Conservation (phyloP, 2,329 filamentous ascomycete genomes). For the Pseudogymnoascus sp. region DNA sequence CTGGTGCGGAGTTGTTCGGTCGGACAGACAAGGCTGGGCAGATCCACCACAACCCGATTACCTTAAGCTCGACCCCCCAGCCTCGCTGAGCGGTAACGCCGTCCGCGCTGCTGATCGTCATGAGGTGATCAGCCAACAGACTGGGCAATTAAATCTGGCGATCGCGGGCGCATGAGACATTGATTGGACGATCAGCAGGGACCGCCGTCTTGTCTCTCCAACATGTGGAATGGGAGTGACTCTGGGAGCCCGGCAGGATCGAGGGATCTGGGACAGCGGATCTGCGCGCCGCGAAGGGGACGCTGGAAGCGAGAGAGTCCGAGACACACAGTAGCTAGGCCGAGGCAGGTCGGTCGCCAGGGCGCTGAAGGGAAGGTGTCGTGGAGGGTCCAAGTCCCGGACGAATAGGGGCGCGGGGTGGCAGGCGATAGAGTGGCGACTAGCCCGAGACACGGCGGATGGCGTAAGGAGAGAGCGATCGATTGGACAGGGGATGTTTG, state of each 20-base stretch:
- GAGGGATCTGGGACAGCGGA: neutral
- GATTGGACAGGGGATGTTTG: slow-evolving; percentile 4
- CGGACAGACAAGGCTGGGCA: neutral
- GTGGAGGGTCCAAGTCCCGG: slow-evolving; percentile 4
- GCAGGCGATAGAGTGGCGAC: neutral
- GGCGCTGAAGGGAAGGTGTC: neutral
- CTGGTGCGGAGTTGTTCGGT: neutral
- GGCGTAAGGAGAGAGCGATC: neutral
- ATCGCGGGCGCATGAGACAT: neutral
- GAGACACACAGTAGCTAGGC: neutral
- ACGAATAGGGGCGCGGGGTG: slow-evolving; percentile 2
- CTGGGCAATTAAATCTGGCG: neutral
- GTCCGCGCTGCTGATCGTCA: neutral
- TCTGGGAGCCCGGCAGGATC: neutral
- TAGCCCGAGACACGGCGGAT: slow-evolving; percentile 1
- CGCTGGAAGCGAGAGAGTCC: neutral
- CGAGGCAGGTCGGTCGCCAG: neutral
- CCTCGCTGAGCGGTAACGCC: neutral
- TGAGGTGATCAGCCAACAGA: neutral
- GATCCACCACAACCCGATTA: neutral
- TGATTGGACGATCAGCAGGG: neutral
- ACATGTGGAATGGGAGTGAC: neutral
- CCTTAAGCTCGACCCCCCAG: slow-evolving; percentile 1
- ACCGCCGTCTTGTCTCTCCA: neutral
- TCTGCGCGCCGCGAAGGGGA: neutral